These are phyloP conservation scores for Ogataea methylovora DNA, from an alignment of 805 yeast genomes.

Conservation along the genomic window DNA sequence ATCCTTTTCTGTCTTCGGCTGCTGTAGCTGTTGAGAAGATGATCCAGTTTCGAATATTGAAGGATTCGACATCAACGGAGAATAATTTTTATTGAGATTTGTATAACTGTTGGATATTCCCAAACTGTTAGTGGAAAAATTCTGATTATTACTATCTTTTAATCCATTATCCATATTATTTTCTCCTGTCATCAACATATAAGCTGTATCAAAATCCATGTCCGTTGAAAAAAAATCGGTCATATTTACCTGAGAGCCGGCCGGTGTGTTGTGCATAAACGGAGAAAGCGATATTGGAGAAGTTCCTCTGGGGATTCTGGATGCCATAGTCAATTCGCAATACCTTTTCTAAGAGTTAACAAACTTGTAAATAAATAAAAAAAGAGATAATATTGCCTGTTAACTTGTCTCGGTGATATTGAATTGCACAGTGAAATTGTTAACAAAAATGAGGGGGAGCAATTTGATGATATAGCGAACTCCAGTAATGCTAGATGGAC, in stretches of 20 bases:
- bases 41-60: background rate
- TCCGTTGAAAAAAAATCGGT: slow-evolving; percentile 8
- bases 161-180: slow-evolving; percentile 3
- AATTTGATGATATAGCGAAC: too few species aligned
- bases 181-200: slow-evolving; percentile 23
- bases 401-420: too few species aligned
- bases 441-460: too few species aligned
- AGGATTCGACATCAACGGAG: background rate
- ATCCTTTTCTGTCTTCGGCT: background rate
- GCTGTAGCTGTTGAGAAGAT: slow-evolving; percentile 4
- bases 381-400: too few species aligned
- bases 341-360: too few species aligned
- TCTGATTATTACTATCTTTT: slow-evolving; percentile 3
- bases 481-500: too few species aligned
- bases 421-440: too few species aligned
- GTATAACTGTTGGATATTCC: background rate
- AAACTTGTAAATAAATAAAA: too few species aligned
- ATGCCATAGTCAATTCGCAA: too few species aligned
- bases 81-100: background rate
- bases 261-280: slow-evolving; percentile 3
- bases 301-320: background rate
- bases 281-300: slow-evolving; percentile 1
- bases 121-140: too few species aligned
- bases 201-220: slow-evolving; percentile 30
- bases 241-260: background rate